Percentiles rank a stretch among this genome's conserved stretches.
These are phyloP conservation scores for Heritiera fomes DNA, from an alignment of 345 rosid genomes.

Conservation along the genomic window DNA sequence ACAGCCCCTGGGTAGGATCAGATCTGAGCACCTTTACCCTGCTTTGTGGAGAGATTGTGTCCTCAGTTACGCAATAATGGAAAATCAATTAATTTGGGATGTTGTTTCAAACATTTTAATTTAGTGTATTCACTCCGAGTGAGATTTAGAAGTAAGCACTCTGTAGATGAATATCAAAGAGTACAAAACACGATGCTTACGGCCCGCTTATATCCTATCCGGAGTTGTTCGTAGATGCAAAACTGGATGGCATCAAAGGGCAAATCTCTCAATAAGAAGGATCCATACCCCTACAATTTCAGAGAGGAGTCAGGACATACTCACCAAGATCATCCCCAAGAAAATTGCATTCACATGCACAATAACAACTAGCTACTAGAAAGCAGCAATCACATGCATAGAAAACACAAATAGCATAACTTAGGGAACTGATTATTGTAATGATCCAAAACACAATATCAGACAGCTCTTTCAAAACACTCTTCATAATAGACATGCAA, in stretches of 20 bases:
- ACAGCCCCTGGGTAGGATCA: neutral
- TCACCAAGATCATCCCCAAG: neutral
- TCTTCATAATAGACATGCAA: neutral
- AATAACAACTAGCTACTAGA: neutral
- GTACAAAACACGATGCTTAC: constrained; percentile 39
- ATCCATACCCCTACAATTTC: constrained; percentile 76
- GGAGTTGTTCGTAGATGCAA: constrained; percentile 88
- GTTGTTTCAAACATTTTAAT: neutral
- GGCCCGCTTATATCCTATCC: constrained; percentile 75
- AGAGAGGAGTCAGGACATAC: constrained; percentile 7
- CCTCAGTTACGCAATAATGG: neutral
- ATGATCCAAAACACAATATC: constrained; percentile 12
- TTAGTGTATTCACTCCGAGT: neutral
- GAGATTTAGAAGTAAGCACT: constrained; percentile 6
- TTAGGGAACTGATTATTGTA: neutral
- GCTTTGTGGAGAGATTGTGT: neutral
- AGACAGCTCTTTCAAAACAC: neutral
- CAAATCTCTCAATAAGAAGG: constrained; percentile 82
- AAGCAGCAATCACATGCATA: constrained; percentile 1
- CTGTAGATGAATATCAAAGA: neutral
- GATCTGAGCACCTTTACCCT: neutral
- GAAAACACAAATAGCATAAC: neutral
- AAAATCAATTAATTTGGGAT: constrained; percentile 3
- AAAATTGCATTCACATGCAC: neutral
- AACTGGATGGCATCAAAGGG: constrained; percentile 95